Base-by-base conservation (phyloP, 2,329 filamentous ascomycete genomes). In the Talaromyces sp. region DNA sequence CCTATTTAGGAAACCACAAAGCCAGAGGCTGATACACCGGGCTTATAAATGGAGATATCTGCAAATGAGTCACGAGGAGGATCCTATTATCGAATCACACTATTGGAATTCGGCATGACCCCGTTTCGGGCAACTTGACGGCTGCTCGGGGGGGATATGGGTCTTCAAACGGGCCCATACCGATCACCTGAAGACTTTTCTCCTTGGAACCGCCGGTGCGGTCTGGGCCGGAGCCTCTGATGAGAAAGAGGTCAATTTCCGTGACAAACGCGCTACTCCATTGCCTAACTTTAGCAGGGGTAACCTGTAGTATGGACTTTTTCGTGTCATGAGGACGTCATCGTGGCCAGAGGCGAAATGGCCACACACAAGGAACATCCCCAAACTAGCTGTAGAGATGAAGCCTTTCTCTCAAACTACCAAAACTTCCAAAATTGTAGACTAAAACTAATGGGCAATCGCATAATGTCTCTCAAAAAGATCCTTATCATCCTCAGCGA, bases 401-500 rank as follows among this genome's bases (percentile, higher is more conserved):
- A 10, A n/a, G 4, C n/a, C 10, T 13, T 32, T 19, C 25, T 11
- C 25, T 13, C 0, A 54, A 17, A 32, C 25, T n/a, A 9, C 13
- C 22, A 54, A 54, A 54, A 7, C 7, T n/a, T 13, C n/a, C 3
- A 7, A 5, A 30, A 15, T 25, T 4, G 25, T n/a, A 22, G 30
- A 1, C 51, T 25, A 30, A 27, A 28, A 13, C 17, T 54, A 19
- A 36, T 17, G n/a, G 4, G 22, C n/a, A 33, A n/a, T 11, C 8
- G 17, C 22, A 64, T 55, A 53, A 71, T 71, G 69, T 61, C 65
- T 3, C 8, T 62, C 6, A 77, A 75, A 59, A 80, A 79, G 63
- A 68, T 80, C 58, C 77, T 80, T 64, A 78, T 80, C 63, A 67
- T 80, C 65, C 71, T 80, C 62, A 78, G 76, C 54, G 78, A 80